Evolutionary conservation across 176 grass and related monocot species (phyloP).

Genomic region (Oryza meyeriana): DNA sequence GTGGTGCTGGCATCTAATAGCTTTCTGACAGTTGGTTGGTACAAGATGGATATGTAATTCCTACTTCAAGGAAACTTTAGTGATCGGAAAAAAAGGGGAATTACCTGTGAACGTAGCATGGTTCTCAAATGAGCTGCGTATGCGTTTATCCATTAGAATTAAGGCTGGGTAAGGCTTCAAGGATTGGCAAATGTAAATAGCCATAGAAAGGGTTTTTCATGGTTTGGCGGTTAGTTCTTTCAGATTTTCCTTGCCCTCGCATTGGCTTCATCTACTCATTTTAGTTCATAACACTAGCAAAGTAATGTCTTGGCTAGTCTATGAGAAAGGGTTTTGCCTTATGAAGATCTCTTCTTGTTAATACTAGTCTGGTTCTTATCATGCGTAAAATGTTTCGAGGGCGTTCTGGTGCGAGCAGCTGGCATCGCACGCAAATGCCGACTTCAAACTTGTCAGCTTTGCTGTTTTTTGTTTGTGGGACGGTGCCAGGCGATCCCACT

Average conservation of each 20-base stretch:
- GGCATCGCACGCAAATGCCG: background rate
- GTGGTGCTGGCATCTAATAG: constrained; percentile 11
- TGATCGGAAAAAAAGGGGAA: background rate
- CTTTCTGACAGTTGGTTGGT: constrained; percentile 1
- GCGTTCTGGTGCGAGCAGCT: background rate
- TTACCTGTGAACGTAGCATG: constrained; percentile 23
- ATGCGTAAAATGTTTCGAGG: background rate
- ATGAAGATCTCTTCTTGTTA: background rate
- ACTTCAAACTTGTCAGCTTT: background rate
- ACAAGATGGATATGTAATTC: constrained; percentile 24
- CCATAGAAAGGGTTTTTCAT: constrained; percentile 29
- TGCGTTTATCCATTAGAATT: constrained; percentile 17
- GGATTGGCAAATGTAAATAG: constrained; percentile 42
- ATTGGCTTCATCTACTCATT: background rate
- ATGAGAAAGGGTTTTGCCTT: background rate
- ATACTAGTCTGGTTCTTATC: background rate
- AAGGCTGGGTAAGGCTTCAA: constrained; percentile 13
- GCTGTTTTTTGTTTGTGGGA: too few species aligned
- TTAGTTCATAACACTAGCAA: constrained; percentile 11
- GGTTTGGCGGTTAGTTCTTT: constrained; percentile 8
- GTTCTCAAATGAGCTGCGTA: constrained; percentile 9
- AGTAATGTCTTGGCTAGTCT: background rate
- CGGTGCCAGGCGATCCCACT: too few species aligned
- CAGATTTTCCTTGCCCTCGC: background rate
- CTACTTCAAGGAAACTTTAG: constrained; percentile 8